These are phyloP conservation scores for Claviceps spartinae DNA, from an alignment of 2,329 filamentous ascomycete genomes.

Conservation along the genomic window DNA sequence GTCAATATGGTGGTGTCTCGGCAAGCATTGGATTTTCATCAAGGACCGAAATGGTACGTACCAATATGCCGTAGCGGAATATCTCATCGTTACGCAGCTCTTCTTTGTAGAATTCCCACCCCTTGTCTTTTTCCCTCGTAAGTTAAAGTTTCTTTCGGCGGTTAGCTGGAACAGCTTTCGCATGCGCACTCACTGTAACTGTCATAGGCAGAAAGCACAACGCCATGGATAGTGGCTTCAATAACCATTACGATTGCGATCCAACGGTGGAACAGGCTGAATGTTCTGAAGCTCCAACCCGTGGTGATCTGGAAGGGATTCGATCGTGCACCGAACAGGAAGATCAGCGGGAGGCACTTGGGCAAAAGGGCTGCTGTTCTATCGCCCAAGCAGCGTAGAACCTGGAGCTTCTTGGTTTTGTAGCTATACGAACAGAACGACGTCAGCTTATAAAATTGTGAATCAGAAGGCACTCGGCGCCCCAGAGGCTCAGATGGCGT, in stretches of 20 bases:
- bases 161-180: neutral
- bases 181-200: constrained; percentile 4
- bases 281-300: constrained; percentile 49
- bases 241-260: constrained; percentile 43
- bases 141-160: neutral
- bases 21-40: neutral
- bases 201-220: constrained; percentile 10
- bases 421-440: constrained; percentile 12
- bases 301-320: constrained; percentile 48
- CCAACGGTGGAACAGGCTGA: constrained; percentile 50
- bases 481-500: too few relatives aligned
- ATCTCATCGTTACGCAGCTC: constrained; percentile 2
- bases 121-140: constrained; percentile 5
- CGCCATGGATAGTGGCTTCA: constrained; percentile 40
- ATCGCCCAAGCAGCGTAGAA: constrained; percentile 39
- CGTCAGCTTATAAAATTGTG: neutral
- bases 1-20: too few relatives aligned
- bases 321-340: constrained; percentile 49
- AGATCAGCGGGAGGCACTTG: constrained; percentile 44
- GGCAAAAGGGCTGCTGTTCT: constrained; percentile 45
- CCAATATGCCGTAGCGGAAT: constrained; percentile 6
- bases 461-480: neutral
- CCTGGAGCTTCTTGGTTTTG: constrained; percentile 14
- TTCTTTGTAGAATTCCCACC: constrained; percentile 5
- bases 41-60: neutral